Evolutionary conservation across 1,284 basidiomycete species (phyloP), one percentile per base, ranked within the genome.

Genomic region (Pseudozyma sp.): DNA sequence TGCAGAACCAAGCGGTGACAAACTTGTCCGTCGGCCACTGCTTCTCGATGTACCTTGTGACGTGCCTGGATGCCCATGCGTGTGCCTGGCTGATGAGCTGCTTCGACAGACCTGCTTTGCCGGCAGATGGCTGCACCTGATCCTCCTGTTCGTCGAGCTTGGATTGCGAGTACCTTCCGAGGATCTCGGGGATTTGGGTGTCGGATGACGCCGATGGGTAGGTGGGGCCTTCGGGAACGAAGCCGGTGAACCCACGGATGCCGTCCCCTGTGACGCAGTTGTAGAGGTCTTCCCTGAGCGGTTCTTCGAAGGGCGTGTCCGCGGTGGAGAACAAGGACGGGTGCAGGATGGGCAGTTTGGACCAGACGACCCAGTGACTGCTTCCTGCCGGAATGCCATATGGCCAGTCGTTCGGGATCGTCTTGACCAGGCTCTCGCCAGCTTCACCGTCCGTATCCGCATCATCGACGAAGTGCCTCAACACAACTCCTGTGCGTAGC

Each of bases 381-480:
- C 59, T 52, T 3, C 62, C 76, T 1, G 43, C 54, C 0, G 79
- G 79, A n/a, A 81, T 63, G n/a, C 58, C 78, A 42, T 81, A 81
- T 14, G 79, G 79, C 79, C 79, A 81, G 40, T 81, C 79, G 51
- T 81, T 79, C 2, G 67, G 72, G 11, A 81, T 72, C 7, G 43
- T 35, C 35, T 75, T 77, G 24, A 73, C 68, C 33, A 55, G 19
- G 11, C 60, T 54, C 29, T 62, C 58, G 4, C 46, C 58, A 0
- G 7, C 35, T 11, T 75, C 65, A 6, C 35, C 57, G 7, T 49
- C 37, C 3, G 10, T 9, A 19, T 64, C 60, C 0, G 61, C 49
- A 48, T 74, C 74, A 6, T 47, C 45, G 17, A 68, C 58, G 49
- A 77, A 79, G 54, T 68, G 65, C 7, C 59, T 8, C 40, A 67